Percentiles rank a stretch among this genome's conserved stretches.
Evolutionary conservation across 202 grass and related monocot species (phyloP).

Genomic region (Eragrostis tef): DNA sequence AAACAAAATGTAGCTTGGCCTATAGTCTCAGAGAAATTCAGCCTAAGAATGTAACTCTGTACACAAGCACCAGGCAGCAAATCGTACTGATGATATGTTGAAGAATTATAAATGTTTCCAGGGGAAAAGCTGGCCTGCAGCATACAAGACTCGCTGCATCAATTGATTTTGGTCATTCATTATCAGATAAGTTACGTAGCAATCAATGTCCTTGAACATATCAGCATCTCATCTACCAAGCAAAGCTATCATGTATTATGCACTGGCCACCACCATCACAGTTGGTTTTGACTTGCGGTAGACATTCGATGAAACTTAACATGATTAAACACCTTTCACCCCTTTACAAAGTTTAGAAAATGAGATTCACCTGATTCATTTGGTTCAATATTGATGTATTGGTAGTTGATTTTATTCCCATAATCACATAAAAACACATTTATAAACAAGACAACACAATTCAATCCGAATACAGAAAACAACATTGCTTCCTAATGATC

Average conservation of each 20-base stretch:
- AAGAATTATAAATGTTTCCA: background rate
- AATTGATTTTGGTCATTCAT: constrained; percentile 14
- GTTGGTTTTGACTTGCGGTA: background rate
- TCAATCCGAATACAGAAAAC: too few species aligned
- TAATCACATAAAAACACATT: background rate
- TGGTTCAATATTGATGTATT: background rate
- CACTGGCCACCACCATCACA: background rate
- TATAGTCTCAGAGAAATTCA: background rate
- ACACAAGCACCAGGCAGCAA: background rate
- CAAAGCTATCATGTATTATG: background rate
- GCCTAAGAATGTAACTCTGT: background rate
- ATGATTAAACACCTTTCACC: background rate
- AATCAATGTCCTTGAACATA: background rate
- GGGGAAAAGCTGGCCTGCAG: background rate
- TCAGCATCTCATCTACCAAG: background rate
- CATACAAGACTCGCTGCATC: background rate
- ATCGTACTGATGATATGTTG: background rate
- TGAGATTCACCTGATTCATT: background rate
- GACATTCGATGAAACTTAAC: background rate
- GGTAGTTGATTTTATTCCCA: background rate
- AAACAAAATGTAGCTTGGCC: background rate
- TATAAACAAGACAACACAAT: background rate
- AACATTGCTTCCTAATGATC: too few species aligned
- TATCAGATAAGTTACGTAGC: background rate
- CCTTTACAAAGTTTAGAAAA: background rate